Evolutionary conservation across 2,329 filamentous ascomycete genomes (phyloP).

Genomic region (Simplicillium aogashimaense): DNA sequence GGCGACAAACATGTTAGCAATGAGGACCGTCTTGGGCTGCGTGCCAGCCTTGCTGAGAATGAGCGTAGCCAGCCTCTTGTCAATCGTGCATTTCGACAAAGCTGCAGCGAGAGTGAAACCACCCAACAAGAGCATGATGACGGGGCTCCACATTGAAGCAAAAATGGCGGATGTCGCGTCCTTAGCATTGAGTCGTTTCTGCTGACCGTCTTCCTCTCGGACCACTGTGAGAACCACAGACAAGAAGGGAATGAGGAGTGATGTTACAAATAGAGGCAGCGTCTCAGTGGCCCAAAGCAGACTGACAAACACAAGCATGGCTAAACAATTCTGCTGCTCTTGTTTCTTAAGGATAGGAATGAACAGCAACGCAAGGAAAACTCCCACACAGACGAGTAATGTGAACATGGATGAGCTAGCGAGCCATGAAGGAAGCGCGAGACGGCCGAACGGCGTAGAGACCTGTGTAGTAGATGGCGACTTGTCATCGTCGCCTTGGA

Average conservation of each 20-base stretch:
- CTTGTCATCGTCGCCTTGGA: conserved; percentile 78
- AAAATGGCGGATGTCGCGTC: conserved; percentile 79
- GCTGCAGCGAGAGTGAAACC: conserved; percentile 95
- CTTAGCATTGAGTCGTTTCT: conserved; percentile 66
- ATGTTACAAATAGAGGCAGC: conserved; percentile 94
- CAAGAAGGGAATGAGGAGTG: conserved; percentile 85
- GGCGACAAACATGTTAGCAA: conserved; percentile 98
- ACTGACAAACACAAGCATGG: conserved; percentile 88
- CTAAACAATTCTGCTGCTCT: conserved; percentile 93
- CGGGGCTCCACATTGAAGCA: conserved; percentile 95
- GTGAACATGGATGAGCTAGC: conserved; percentile 73
- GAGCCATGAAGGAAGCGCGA: conserved; percentile 72
- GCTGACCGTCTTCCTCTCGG: conserved; percentile 57
- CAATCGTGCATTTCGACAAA: conserved; percentile 93
- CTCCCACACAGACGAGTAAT: conserved; percentile 56
- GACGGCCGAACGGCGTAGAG: conserved; percentile 67
- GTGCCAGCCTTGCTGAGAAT: conserved; percentile 95
- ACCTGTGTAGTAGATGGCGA: conserved; percentile 55
- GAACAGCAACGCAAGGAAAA: conserved; percentile 67
- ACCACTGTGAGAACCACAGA: conserved; percentile 82
- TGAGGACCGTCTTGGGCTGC: conserved; percentile 73
- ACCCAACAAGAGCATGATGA: conserved; percentile 95
- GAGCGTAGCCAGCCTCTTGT: conserved; percentile 93
- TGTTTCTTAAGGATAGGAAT: conserved; percentile 75
- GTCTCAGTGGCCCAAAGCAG: conserved; percentile 95